Base-by-base conservation (phyloP, 2,329 filamentous ascomycete species). In the Eurotiales sp. region DNA sequence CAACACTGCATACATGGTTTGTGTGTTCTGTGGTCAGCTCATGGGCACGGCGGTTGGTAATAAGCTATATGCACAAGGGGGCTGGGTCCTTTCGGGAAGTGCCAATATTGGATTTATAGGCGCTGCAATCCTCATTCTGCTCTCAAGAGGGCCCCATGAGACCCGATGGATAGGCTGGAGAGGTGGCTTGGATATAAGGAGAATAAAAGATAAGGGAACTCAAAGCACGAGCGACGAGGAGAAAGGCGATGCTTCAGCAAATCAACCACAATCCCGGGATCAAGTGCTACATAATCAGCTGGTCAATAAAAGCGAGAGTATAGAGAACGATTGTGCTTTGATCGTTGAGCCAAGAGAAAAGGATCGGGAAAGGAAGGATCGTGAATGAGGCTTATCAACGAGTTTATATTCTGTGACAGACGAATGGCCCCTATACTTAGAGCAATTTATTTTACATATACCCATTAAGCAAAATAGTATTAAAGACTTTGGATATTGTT, bases 1-100 rank as follows among this genome's bases (percentile, higher is more conserved):
- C 21, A 93, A 93, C 63, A 90, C 88, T 0, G 86, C 84, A 1
- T 93, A 90, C 61, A 93, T 92, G 88, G 77, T 90, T 0, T 77
- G 79, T 7, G 83, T 81, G 0, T 92, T 92, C 61, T 82, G 79
- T 23, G 88, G 88, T 0, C 88, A 93, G 71, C 62, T 93, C 42
- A 84, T 84, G 2, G 88, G 88, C 0, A 85, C 83, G 0, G 75
- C 80, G 1, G 80, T 81, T 4, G 80, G 81, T 0, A 82, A 79
- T 55, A 70, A 75, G 40, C 65, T 84, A 11, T 85, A 81, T 61
- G 78, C 78, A 5, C 55, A 66, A 4, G 76, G 73, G 0, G 82
- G 82, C 0, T 85, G 82, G 82, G 69, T 77, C 2, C 70, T 71
- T 12, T 79, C 75, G 54, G 81, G 81, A 0, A 80, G 79, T 59